These are phyloP conservation scores for Lathyrus tuberosus DNA, from an alignment of 306 rosid genomes.

Conservation along the genomic window DNA sequence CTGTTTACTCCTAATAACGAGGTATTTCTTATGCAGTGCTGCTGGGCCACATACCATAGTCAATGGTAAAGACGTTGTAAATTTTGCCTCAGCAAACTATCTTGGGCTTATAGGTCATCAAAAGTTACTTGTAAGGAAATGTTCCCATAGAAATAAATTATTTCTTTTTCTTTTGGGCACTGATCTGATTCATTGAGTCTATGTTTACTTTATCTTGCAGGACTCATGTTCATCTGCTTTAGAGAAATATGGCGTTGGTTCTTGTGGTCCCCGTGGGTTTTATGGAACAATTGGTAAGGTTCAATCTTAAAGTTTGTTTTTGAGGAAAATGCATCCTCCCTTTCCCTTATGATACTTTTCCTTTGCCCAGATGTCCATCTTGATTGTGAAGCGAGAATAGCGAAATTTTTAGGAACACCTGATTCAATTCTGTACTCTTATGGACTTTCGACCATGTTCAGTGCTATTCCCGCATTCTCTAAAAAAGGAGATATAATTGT, in stretches of 20 bases:
- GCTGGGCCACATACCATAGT: constrained; percentile 83
- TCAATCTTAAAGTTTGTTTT: constrained; percentile 37
- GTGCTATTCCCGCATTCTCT: constrained; percentile 98
- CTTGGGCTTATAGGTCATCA: constrained; percentile 88
- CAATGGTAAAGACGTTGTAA: constrained; percentile 90
- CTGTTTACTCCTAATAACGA: constrained; percentile 35
- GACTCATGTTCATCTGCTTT: constrained; percentile 88
- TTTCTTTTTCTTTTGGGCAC: constrained; percentile 10
- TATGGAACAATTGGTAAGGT: constrained; percentile 91
- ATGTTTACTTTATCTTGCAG: constrained; percentile 54
- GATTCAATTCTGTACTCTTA: constrained; percentile 95
- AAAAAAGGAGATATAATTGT: constrained; percentile 93
- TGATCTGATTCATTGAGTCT: constrained; percentile 25
- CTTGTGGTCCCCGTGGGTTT: constrained; percentile 99
- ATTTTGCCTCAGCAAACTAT: constrained; percentile 95
- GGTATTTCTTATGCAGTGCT: constrained; percentile 71
- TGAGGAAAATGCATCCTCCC: constrained; percentile 19
- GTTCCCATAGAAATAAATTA: constrained; percentile 18
- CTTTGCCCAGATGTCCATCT: constrained; percentile 85
- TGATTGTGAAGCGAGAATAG: constrained; percentile 97
- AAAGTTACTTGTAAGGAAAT: constrained; percentile 74
- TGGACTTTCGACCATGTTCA: constrained; percentile 97
- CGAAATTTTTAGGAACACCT: constrained; percentile 96
- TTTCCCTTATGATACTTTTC: constrained; percentile 35
- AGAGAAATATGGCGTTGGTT: constrained; percentile 98